Percentiles rank a stretch among this genome's conserved stretches.
phyloP scores from a whole-genome alignment of 1,284 basidiomycete genomes.

The Leccinum variabile region DNA sequence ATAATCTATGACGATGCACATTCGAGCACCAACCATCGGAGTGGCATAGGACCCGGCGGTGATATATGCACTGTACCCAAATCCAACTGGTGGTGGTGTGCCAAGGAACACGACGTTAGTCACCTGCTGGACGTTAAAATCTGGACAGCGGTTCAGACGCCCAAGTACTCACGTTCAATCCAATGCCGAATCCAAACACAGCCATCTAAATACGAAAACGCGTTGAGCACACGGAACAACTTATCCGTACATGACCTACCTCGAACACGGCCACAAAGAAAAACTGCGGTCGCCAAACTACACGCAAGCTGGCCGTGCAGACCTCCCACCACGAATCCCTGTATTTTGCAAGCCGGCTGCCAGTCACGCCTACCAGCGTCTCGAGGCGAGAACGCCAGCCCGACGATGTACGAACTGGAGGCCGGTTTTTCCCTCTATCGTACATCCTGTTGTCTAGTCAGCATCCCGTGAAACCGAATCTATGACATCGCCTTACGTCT shows the following conservation, averaged over 20 bases:
- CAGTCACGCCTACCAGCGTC: conserved; percentile 67
- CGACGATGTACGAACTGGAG: conserved; percentile 44
- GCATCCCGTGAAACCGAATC: background rate
- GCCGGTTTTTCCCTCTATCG: conserved; percentile 60
- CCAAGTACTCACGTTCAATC: conserved; percentile 59
- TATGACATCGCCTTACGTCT: conserved; percentile 49
- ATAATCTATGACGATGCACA: background rate
- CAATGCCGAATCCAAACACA: conserved; percentile 69
- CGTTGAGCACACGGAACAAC: background rate
- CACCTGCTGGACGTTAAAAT: conserved; percentile 39
- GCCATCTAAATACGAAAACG: conserved; percentile 40
- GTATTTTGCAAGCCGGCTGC: conserved; percentile 59
- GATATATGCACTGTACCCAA: conserved; percentile 52
- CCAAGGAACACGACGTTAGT: conserved; percentile 73
- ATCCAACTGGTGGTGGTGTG: conserved; percentile 56
- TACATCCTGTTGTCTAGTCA: conserved; percentile 50
- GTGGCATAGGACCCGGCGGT: conserved; percentile 62
- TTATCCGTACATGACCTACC: conserved; percentile 31
- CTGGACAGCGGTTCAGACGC: background rate
- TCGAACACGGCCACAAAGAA: conserved; percentile 57
- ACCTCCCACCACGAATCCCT: conserved; percentile 54
- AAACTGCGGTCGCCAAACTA: conserved; percentile 67
- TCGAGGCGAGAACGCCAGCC: conserved; percentile 58
- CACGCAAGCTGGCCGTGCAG: conserved; percentile 47
- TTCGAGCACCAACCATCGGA: conserved; percentile 49